phyloP scores from a whole-genome alignment of 2,329 filamentous ascomycete genomes.

The Coniochaeta ligniaria region DNA sequence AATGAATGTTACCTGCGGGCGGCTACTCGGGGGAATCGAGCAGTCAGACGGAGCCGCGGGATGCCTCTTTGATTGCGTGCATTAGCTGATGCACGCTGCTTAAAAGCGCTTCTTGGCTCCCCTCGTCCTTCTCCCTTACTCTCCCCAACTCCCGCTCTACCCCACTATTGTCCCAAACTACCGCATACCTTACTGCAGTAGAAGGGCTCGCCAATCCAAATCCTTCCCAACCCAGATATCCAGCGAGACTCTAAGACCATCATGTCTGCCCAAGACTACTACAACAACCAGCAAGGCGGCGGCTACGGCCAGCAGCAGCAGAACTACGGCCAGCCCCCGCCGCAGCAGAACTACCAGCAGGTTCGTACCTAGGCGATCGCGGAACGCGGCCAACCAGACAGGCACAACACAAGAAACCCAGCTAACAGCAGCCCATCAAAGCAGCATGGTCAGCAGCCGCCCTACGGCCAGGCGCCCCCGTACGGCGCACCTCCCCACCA shows the following conservation, averaged over 20 bases:
- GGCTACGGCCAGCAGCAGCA: conserved; percentile 3
- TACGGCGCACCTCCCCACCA: conserved; percentile 3
- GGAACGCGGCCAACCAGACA: too few relatives aligned
- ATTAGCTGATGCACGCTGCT: neutral
- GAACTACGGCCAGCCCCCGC: conserved; percentile 2
- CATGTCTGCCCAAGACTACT: conserved; percentile 9
- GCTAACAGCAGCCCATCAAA: neutral
- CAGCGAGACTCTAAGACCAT: neutral
- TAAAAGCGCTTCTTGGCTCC: neutral
- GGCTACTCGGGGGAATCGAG: too few relatives aligned
- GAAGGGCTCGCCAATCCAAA: too few relatives aligned
- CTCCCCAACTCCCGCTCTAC: too few relatives aligned
- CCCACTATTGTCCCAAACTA: neutral
- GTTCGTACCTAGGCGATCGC: neutral
- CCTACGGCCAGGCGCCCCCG: neutral
- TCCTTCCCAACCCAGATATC: too few relatives aligned
- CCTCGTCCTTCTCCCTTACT: neutral
- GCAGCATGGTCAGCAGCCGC: conserved; percentile 1
- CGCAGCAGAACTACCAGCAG: conserved; percentile 3
- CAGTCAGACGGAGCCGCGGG: neutral
- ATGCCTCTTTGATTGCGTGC: neutral
- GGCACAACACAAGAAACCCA: too few relatives aligned
- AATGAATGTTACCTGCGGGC: neutral
- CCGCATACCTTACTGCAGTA: too few relatives aligned
- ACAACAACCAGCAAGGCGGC: conserved; percentile 4